A percentile compares a stretch with the other conserved stretches of the same genome.
These are phyloP conservation scores for Grifola frondosa DNA, from an alignment of 1,284 basidiomycete species.

Conservation along the genomic window DNA sequence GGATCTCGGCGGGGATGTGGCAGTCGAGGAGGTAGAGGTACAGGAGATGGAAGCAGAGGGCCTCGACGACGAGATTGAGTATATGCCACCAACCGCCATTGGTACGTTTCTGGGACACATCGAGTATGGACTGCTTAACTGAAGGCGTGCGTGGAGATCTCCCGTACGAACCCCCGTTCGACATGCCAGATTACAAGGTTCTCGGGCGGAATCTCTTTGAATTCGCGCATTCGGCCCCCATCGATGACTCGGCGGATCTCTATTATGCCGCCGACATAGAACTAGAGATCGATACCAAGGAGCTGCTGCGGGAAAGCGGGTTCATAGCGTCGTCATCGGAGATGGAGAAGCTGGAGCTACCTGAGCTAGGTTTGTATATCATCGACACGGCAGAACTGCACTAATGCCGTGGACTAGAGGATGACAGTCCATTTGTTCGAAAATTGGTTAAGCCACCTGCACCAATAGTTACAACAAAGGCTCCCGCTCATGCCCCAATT, in stretches of 20 bases:
- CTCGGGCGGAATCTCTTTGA: constrained; percentile 26
- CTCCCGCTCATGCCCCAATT: no score
- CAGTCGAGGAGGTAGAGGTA: constrained; percentile 35
- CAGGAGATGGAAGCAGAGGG: constrained; percentile 38
- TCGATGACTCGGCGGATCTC: constrained; percentile 30
- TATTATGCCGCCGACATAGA: constrained; percentile 30
- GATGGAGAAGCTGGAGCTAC: constrained; percentile 19
- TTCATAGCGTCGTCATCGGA: constrained; percentile 14
- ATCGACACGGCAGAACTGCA: not conserved
- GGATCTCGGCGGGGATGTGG: constrained; percentile 29
- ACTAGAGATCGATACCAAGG: constrained; percentile 20
- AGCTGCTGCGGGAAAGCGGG: constrained; percentile 24
- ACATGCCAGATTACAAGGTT: constrained; percentile 34
- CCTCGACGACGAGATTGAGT: constrained; percentile 72
- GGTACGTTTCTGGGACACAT: no score
- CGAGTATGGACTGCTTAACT: no score
- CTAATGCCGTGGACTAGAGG: constrained; percentile 5
- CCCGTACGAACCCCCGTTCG: constrained; percentile 36
- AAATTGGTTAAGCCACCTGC: constrained; percentile 1
- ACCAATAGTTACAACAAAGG: not conserved
- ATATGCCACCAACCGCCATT: constrained; percentile 69
- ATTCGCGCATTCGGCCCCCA: constrained; percentile 23
- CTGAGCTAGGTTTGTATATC: constrained; percentile 24
- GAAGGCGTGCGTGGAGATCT: constrained; percentile 20
- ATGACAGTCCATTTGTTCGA: constrained; percentile 11